Evolutionary conservation across 2,329 filamentous ascomycete species (phyloP).

Genomic region (Pseudogymnoascus sp.): DNA sequence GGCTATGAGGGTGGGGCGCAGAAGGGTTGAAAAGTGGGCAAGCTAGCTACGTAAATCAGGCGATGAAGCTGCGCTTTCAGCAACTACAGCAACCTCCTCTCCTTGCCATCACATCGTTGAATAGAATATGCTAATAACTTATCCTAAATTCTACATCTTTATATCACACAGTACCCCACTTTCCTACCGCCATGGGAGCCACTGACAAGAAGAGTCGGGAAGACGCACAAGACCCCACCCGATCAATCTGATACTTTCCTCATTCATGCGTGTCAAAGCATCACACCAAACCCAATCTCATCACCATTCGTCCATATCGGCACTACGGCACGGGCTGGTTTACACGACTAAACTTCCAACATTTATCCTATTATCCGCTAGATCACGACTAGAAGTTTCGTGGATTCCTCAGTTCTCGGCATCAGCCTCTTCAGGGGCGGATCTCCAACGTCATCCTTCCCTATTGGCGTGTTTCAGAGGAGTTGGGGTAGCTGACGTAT

Average conservation of each 20-base stretch:
- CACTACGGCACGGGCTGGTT: not conserved
- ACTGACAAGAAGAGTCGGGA: not conserved
- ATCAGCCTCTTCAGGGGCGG: not conserved
- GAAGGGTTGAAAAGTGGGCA: not conserved
- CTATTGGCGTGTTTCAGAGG: slow-evolving; percentile 4
- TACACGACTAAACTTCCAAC: not conserved
- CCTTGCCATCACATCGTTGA: not conserved
- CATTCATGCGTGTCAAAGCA: slow-evolving; percentile 1
- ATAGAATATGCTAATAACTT: not conserved
- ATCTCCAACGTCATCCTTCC: not conserved
- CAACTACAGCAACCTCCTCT: not conserved
- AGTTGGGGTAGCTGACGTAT: slow-evolving; percentile 6
- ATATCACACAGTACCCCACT: not conserved
- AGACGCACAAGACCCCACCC: not conserved
- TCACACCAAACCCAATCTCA: not conserved
- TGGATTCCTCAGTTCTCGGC: not conserved
- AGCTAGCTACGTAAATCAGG: not conserved
- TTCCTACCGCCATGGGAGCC: not conserved
- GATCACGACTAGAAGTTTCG: not conserved
- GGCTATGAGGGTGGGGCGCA: not conserved
- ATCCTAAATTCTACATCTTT: not conserved
- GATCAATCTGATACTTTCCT: slow-evolving; percentile 1
- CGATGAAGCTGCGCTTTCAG: not conserved
- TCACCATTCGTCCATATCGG: not conserved
- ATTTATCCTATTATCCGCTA: slow-evolving; percentile 6